Base-by-base conservation (phyloP, 257 asterid species). In the Forsythia suspensa region DNA sequence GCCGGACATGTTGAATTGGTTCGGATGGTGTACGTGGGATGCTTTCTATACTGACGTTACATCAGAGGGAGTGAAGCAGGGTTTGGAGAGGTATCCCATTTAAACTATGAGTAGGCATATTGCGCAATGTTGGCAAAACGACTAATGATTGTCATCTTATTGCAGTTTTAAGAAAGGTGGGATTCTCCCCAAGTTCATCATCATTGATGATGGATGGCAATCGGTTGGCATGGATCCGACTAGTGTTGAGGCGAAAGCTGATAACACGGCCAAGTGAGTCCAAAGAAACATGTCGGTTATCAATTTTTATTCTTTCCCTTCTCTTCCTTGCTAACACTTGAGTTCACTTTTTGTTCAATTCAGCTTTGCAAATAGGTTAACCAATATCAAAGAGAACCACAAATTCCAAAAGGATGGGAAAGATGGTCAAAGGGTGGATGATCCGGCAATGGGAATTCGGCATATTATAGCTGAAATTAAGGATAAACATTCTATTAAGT, bases 21-120 rank as follows among this genome's bases (percentile, higher is more conserved):
- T 94, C 43, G 97, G 98, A 36, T 92, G 97, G 98, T 94, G 98
- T 59, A 94, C 98, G 2, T 94, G 98, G 98, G 98, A 94, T 82
- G 98, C 98, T 76, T 94, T 92, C 90, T 92, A 94, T 51, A 94
- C 98, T 20, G 89, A 89, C 21, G 98, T 94, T 68, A 90, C 95
- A 40, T 83, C 97, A 16, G 82, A 94, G 76, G 97, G 98, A 44
- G 97, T 91, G 73, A 90, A 88, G 81, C 91, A 84, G 66, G 97
- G 98, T 40, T 77, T 94, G 76, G 84, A 90, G 86, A 92, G 97
- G 98, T 94, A 74, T 59, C 4, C 63, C 29, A 29, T 37, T 68
- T 70, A 46, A 63, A 15, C 34, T 71, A 77, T 67, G 21, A 43
- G 43, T 59, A 67, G 15, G 29, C 39, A 8, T 55, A n/a, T 68